Evolutionary conservation across 2,329 filamentous ascomycete species (phyloP).

Genomic region (Zelopaecilomyces penicillatus): DNA sequence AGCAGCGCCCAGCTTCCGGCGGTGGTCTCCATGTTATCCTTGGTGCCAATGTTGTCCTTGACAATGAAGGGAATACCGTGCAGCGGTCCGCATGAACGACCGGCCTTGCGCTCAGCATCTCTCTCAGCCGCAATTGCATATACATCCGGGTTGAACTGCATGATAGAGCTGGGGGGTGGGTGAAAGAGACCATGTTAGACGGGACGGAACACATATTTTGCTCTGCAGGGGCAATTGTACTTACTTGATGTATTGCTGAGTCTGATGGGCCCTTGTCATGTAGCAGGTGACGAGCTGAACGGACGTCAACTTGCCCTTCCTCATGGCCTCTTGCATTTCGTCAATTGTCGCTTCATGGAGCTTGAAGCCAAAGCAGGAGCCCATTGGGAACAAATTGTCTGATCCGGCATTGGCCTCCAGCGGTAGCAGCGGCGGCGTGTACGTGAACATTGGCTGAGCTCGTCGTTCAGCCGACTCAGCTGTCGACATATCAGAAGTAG

Average conservation of each 20-base stretch:
- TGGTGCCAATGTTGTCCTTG: conserved; percentile 64
- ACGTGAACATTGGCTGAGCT: neutral
- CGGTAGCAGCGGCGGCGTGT: conserved; percentile 24
- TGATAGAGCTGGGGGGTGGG: conserved; percentile 36
- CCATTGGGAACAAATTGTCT: conserved; percentile 50
- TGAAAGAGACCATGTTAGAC: neutral
- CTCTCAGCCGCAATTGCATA: conserved; percentile 50
- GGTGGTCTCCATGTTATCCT: conserved; percentile 65
- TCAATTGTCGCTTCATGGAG: conserved; percentile 65
- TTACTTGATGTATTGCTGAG: conserved; percentile 56
- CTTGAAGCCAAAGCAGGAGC: conserved; percentile 47
- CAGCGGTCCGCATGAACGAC: conserved; percentile 53
- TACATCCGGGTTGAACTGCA: conserved; percentile 62
- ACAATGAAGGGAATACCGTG: conserved; percentile 70
- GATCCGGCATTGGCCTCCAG: conserved; percentile 28
- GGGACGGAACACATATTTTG: neutral
- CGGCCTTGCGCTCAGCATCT: conserved; percentile 51
- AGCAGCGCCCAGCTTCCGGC: conserved; percentile 61
- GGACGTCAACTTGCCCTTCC: conserved; percentile 44
- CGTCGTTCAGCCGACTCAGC: too few species aligned
- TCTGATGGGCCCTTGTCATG: conserved; percentile 51
- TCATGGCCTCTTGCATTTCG: conserved; percentile 53
- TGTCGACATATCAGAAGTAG: too few species aligned
- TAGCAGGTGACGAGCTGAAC: conserved; percentile 56
- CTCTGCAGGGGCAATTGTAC: conserved; percentile 7